Base-by-base conservation (phyloP, 345 rosid genomes). In the rapeseed (Brassica napus) region DNA sequence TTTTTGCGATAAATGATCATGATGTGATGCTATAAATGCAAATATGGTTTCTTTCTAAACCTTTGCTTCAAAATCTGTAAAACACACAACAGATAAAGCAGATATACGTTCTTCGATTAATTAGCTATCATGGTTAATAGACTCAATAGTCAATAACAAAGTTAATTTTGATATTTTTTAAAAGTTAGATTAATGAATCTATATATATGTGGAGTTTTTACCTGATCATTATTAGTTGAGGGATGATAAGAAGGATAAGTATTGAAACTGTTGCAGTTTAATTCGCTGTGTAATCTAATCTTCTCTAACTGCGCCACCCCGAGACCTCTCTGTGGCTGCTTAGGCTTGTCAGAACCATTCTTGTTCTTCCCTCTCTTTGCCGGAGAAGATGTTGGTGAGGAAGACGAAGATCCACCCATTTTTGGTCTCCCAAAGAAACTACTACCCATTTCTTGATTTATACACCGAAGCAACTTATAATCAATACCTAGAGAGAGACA, bases 301-400 rank as follows among this genome's bases (percentile, higher is more conserved):
- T 90, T 88, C 85, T 95, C 99, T 82, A 95, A 81, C 76, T 95
- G 97, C 69, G 99, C 99, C 6, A 95, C 99, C 4, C 99, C 99
- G 10, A 93, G 97, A 12, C 99, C 99, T 86, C 99, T 89, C 68
- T 95, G 98, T 0, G 98, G 99, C 59, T 90, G 97, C 81, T 89
- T 95, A 47, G 91, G 97, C 88, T 90, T 87, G n/a, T 90, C 91
- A 79, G 94, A 81, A 67, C 73, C 76, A 73, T 78, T 80, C 83
- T 88, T 95, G 82, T 89, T 95, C 90, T 89, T 93, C 68, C 91
- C 88, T 85, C 85, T 93, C 73, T 89, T 91, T 34, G 94, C 85
- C 18, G 91, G 89, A 3, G 84, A 77, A 3, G 86, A 74, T 16
- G 75, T 34, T 74, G 82, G 70, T 35, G 78, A 73, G 0, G 78